phyloP scores from a whole-genome alignment of 805 yeast genomes.

The Dipodascopsis uninucleata region DNA sequence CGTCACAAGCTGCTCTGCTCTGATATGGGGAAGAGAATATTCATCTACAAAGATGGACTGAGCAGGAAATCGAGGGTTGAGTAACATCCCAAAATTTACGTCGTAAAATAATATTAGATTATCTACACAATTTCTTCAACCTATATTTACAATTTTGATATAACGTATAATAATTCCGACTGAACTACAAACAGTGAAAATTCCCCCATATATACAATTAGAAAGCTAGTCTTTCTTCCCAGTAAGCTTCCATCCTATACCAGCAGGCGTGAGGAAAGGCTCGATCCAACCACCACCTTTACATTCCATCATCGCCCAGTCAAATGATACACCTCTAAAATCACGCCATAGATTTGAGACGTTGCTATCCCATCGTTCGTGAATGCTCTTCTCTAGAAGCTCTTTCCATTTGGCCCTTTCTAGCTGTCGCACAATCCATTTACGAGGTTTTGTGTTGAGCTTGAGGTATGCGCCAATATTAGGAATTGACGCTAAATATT shows the following conservation, averaged over 20 bases:
- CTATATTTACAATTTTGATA: too few species aligned
- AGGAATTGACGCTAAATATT: slow-evolving; percentile 37
- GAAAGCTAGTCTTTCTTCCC: slow-evolving; percentile 39
- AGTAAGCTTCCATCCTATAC: slow-evolving; percentile 57
- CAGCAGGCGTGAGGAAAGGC: slow-evolving; percentile 56
- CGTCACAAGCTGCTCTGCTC: background rate
- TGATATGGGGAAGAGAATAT: background rate
- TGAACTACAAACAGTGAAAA: background rate
- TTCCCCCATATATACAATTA: background rate
- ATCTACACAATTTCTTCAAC: background rate
- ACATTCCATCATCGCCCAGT: slow-evolving; percentile 55
- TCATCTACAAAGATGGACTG: too few species aligned
- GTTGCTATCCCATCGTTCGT: slow-evolving; percentile 33
- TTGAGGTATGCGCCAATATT: slow-evolving; percentile 38
- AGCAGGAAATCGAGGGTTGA: too few species aligned
- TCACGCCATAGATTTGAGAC: slow-evolving; percentile 42
- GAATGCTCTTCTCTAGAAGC: slow-evolving; percentile 35
- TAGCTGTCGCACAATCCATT: slow-evolving; percentile 38
- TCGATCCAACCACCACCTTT: slow-evolving; percentile 55
- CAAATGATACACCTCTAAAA: slow-evolving; percentile 48
- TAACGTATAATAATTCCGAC: too few species aligned
- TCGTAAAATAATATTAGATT: background rate
- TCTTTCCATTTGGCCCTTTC: slow-evolving; percentile 38
- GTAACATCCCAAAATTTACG: too few species aligned
- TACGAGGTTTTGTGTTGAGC: slow-evolving; percentile 34